Evolutionary conservation across 179 eudicot species (phyloP).

Genomic region (Beta lomatogona): DNA sequence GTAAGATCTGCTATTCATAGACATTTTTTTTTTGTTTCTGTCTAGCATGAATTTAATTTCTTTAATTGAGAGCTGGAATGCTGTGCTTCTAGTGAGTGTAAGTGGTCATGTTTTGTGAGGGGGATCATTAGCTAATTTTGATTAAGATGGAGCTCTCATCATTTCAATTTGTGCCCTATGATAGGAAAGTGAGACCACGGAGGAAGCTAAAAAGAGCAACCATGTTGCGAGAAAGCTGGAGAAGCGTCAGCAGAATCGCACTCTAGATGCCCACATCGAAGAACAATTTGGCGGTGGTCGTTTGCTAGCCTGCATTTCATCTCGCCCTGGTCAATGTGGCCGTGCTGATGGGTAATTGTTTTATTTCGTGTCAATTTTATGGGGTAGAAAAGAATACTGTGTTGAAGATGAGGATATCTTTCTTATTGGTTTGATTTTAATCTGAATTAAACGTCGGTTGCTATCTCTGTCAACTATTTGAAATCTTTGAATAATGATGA

Average conservation of each 20-base stretch:
- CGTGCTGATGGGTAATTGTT: conserved; percentile 59
- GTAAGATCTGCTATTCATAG: neutral
- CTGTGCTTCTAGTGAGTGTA: neutral
- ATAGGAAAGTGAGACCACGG: conserved; percentile 55
- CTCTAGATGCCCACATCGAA: conserved; percentile 59
- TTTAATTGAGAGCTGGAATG: neutral
- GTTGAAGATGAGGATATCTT: no score
- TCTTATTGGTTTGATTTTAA: neutral
- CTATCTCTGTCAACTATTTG: no score
- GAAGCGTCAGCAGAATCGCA: conserved; percentile 48
- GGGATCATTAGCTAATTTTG: neutral
- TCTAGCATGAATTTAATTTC: neutral
- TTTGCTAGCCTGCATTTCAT: conserved; percentile 63
- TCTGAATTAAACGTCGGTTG: neutral
- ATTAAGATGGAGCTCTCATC: neutral
- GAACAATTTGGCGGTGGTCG: conserved; percentile 70
- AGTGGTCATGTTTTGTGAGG: neutral
- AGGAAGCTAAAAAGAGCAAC: conserved; percentile 64
- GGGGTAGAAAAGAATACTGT: no score
- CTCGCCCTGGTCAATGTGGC: conserved; percentile 77
- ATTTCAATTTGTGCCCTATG: neutral
- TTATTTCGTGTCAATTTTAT: neutral
- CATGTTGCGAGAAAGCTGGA: conserved; percentile 61
- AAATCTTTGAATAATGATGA: no score
- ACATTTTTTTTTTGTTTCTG: no score